Evolutionary conservation across 2,329 filamentous ascomycete genomes (phyloP).

Genomic region (Periglandula ipomoeae): DNA sequence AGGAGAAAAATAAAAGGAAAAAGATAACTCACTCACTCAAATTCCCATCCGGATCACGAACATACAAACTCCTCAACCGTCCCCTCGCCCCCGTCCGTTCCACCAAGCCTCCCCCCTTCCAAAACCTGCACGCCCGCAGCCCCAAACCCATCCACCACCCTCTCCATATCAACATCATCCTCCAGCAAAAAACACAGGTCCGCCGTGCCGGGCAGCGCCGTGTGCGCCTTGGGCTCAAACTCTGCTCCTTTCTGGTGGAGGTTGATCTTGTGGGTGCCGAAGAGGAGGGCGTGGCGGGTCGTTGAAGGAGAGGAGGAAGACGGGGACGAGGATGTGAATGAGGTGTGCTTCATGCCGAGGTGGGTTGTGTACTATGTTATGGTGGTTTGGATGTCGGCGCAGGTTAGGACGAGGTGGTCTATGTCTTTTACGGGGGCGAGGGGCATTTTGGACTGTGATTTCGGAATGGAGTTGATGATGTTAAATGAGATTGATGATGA

Average conservation of each 20-base stretch:
- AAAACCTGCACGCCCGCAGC: constrained; percentile 36
- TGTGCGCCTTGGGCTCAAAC: constrained; percentile 49
- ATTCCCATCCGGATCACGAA: constrained; percentile 53
- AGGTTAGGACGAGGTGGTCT: constrained; percentile 54
- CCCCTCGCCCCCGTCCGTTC: constrained; percentile 46
- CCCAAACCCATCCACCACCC: constrained; percentile 32
- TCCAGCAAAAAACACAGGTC: constrained; percentile 52
- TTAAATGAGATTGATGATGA: too few species aligned
- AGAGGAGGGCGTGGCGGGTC: constrained; percentile 41
- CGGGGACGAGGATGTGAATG: constrained; percentile 34
- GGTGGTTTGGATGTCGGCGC: constrained; percentile 38
- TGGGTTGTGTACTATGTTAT: constrained; percentile 44
- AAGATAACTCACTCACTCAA: constrained; percentile 45
- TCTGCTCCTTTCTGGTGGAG: constrained; percentile 48
- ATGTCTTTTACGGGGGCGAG: constrained; percentile 32
- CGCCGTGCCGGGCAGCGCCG: constrained; percentile 44
- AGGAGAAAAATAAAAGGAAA: neutral
- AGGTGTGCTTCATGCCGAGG: constrained; percentile 47
- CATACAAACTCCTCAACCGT: constrained; percentile 47
- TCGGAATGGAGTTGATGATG: too few species aligned
- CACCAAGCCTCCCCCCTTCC: constrained; percentile 45
- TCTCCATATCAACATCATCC: constrained; percentile 32
- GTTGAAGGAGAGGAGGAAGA: constrained; percentile 26
- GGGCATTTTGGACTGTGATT: neutral
- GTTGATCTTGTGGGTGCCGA: constrained; percentile 53